Conservation (phyloP, 2,329 filamentous ascomycete genomes). For the Arthrobotrys sphaeroides region DNA sequence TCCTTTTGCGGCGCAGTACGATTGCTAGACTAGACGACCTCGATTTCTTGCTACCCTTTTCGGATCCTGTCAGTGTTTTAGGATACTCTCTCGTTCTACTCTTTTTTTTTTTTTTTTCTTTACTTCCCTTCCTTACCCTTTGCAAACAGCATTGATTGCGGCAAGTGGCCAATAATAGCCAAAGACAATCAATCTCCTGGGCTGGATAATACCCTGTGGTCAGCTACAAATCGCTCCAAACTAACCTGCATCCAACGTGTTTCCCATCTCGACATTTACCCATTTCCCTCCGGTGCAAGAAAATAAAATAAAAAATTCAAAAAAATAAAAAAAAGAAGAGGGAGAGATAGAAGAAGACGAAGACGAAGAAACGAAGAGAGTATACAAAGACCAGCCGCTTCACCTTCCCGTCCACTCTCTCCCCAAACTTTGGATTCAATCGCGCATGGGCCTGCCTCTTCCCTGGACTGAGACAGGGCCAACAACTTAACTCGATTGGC, state of each 20-base stretch:
- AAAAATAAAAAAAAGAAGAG: background rate
- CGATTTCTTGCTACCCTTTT: background rate
- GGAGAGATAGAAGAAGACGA: background rate
- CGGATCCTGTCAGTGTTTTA: constrained; percentile 5
- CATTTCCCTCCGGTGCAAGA: constrained; percentile 36
- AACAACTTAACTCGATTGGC: constrained; percentile 51
- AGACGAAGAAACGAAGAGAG: background rate
- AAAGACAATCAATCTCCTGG: constrained; percentile 16
- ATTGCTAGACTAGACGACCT: constrained; percentile 50
- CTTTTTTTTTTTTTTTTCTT: too few species aligned
- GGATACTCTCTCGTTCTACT: constrained; percentile 7
- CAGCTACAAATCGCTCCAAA: background rate
- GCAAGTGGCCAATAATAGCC: constrained; percentile 48
- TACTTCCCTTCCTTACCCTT: too few species aligned
- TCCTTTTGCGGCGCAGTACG: constrained; percentile 49
- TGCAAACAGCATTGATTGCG: constrained; percentile 1
- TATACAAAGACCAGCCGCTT: background rate
- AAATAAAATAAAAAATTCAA: background rate
- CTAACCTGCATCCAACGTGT: background rate
- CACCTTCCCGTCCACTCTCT: constrained; percentile 42
- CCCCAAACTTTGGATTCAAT: constrained; percentile 39
- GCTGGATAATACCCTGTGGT: constrained; percentile 2
- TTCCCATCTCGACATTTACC: constrained; percentile 8
- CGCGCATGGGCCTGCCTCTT: constrained; percentile 54
- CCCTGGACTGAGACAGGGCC: constrained; percentile 52